Base-by-base conservation (phyloP, 2,329 filamentous ascomycete genomes). In the Albophoma yamanashiensis region DNA sequence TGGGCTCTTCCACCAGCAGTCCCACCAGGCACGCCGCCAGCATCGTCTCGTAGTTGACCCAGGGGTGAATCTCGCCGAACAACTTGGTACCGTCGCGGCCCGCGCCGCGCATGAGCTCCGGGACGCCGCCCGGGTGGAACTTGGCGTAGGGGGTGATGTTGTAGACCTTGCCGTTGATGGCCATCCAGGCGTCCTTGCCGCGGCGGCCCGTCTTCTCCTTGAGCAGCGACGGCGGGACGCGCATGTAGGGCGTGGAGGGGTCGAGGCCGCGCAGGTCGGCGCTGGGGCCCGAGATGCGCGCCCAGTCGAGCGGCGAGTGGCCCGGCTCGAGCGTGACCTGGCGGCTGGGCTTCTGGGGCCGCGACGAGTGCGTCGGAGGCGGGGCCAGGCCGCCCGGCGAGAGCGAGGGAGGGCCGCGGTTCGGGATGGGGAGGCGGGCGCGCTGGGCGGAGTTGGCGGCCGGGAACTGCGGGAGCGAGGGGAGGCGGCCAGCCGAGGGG, bases 271-370 rank as follows among this genome's bases (percentile, higher is more conserved):
- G 87, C 34, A 92, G 83, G 63, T 91, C 87, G 38, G 83, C 78
- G 38, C 76, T 76, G 2, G 87, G 85, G 25, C 80, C 79, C 1
- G 85, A 83, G 1, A 96, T 82, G 7, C 88, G 86, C 15, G 94
- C 94, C 94, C 94, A 99, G 81, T 99, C 94, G 15, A 99, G 85
- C 0, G 94, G 93, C 2, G 91, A 96, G 78, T 93, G 92, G 39
- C 94, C 93, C 0, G 94, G 94, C n/a, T 86, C 83, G 5, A 99
- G 84, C 11, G 88, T 80, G 5, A 97, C 89, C 69, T 93, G 89
- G 72, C 82, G 83, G 14, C 79, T 82, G 5, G 82, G 80, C 68
- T 84, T 85, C 31, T 74, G 63, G 2, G 83, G 82, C 61, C 78
- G 79, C 50, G 75, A 70, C 39, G 73, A 75, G 68, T 81, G 81